Conservation (phyloP, 1,139 yeast genomes). For the Candida buenavistaensis region DNA sequence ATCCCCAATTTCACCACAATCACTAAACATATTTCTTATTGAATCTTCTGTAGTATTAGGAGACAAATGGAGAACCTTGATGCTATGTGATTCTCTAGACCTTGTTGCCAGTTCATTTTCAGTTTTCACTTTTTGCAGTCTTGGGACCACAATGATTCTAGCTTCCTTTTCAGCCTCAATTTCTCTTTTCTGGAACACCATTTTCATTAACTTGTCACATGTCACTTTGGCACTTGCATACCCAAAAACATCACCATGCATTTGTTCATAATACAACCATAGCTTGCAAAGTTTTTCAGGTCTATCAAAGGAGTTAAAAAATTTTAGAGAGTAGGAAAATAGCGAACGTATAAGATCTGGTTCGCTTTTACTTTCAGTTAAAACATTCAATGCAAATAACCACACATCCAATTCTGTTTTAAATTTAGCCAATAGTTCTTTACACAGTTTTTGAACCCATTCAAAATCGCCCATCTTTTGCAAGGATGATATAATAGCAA, state of each 20-base stretch:
- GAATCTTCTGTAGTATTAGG: slow-evolving; percentile 26
- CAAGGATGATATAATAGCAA: slow-evolving; percentile 31
- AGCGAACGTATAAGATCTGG: slow-evolving; percentile 21
- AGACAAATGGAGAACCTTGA: slow-evolving; percentile 48
- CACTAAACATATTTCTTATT: slow-evolving; percentile 48
- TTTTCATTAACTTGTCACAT: slow-evolving; percentile 9
- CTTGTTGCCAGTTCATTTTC: slow-evolving; percentile 23
- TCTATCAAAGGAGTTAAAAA: slow-evolving; percentile 40
- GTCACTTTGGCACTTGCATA: slow-evolving; percentile 22
- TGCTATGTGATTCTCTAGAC: slow-evolving; percentile 57
- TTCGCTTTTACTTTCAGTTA: slow-evolving; percentile 30
- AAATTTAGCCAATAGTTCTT: slow-evolving; percentile 20
- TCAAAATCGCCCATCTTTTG: slow-evolving; percentile 25
- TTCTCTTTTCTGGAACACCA: background rate
- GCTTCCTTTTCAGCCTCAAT: background rate
- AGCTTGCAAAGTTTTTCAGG: slow-evolving; percentile 54
- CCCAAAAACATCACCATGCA: slow-evolving; percentile 29
- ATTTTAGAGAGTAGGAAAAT: slow-evolving; percentile 32
- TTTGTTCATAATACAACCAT: slow-evolving; percentile 40
- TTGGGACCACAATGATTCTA: background rate
- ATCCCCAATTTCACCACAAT: slow-evolving; percentile 54
- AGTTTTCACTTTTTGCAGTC: slow-evolving; percentile 8
- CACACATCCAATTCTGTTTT: slow-evolving; percentile 45
- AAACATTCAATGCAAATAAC: slow-evolving; percentile 34
- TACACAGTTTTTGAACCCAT: background rate